Base-by-base conservation (phyloP, 768 basidiomycete genomes). In the Filobasidium wieringae region DNA sequence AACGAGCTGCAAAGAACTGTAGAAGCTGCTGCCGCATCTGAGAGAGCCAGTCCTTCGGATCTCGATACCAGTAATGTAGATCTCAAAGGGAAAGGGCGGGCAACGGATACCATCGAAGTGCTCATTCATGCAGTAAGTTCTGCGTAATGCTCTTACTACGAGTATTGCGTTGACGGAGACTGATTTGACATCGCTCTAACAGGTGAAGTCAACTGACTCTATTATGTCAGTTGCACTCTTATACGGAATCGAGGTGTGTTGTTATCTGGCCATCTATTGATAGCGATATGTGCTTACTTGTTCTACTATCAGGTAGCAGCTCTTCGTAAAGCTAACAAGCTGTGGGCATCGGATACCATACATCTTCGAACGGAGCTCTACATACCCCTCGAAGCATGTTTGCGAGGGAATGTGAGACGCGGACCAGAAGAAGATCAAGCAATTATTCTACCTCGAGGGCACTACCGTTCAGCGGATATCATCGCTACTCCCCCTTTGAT, bases 261-360 rank as follows among this genome's bases (percentile, higher is more conserved):
- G 22, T 17, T 19, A 29, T 24, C 29, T 32, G n/a, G 11, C 27
- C 22, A 11, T 26, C 22, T 7, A n/a, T 22, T 2, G n/a, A 53
- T 29, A 29, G 32, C 22, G 26, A 1, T 2, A 6, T 53, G 1
- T 6, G 17, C 33, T 24, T 22, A 34, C 47, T 30, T 33, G 22
- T 14, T 0, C 17, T 24, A 19, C 32, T 26, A 1, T 24, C 65
- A 78, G 77, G 66, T 76, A 53, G 80, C 87, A 27, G 84, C 86
- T 14, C 79, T 99, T 12, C 84, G 92, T 49, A 79, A 83, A 64
- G 84, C 84, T 49, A 99, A 99, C 72, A 88, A 91, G 63, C 77
- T 99, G 7, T 99, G 95, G 95, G 72, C 88, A 6, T 85, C 87
- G 7, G 95, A 97, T 70, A 80, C 88, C 0, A 86, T 99, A 45